phyloP scores from a whole-genome alignment of 768 basidiomycete genomes.

The Pleurotus citrinopileatus region DNA sequence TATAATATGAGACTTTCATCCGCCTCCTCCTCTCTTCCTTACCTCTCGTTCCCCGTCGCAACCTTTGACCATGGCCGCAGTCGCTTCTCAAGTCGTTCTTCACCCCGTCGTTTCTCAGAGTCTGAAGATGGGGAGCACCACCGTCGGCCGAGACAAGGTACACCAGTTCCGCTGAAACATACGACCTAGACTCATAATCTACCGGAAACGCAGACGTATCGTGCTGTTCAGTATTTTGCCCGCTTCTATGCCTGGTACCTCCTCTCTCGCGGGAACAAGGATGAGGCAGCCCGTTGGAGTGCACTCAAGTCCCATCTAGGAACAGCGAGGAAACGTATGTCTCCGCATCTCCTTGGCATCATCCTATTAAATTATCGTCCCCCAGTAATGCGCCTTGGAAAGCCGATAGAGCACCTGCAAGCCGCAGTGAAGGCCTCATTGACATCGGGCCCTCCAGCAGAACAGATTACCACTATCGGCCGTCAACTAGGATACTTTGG shows the following conservation, averaged over 20 bases:
- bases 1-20: constrained; percentile 12
- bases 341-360: neutral
- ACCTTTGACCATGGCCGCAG: constrained; percentile 36
- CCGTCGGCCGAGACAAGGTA: constrained; percentile 90
- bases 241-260: constrained; percentile 87
- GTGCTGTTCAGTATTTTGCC: constrained; percentile 87
- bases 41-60: constrained; percentile 7
- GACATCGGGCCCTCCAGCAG: constrained; percentile 50
- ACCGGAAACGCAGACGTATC: constrained; percentile 62
- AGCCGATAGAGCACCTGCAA: constrained; percentile 92
- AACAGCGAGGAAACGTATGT: constrained; percentile 79
- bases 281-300: constrained; percentile 72
- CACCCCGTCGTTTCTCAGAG: constrained; percentile 78
- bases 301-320: constrained; percentile 86
- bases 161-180: constrained; percentile 9
- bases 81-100: constrained; percentile 77
- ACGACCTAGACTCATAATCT: neutral
- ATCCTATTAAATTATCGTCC: constrained; percentile 10
- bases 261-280: constrained; percentile 63
- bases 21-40: constrained; percentile 2
- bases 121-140: constrained; percentile 77
- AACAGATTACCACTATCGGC: constrained; percentile 76
- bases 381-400: constrained; percentile 88
- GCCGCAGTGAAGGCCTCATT: constrained; percentile 75
- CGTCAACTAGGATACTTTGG: constrained; percentile 88